These are phyloP conservation scores for Erythrobasidium yunnanense DNA, from an alignment of 768 basidiomycete genomes.

Conservation along the genomic window DNA sequence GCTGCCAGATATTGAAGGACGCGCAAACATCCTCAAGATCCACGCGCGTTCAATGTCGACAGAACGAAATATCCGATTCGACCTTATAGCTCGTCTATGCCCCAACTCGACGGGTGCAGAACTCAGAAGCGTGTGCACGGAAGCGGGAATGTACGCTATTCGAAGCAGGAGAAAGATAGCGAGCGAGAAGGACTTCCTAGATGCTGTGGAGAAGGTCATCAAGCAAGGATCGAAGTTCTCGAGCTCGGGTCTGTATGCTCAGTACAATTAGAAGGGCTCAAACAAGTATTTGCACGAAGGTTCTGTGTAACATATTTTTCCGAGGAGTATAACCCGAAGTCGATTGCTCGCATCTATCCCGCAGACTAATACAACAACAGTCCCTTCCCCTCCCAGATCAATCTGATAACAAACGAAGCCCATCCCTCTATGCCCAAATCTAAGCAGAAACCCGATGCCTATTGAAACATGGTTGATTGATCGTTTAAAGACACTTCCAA, in stretches of 20 bases:
- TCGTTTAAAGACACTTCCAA: no score
- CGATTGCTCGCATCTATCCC: no score
- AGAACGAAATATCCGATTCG: conserved; percentile 91
- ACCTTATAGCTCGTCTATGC: conserved; percentile 89
- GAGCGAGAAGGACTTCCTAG: conserved; percentile 92
- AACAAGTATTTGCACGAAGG: no score
- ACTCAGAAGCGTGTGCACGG: conserved; percentile 87
- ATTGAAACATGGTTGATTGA: no score
- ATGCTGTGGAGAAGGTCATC: conserved; percentile 96
- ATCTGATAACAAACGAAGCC: no score
- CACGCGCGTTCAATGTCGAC: conserved; percentile 74
- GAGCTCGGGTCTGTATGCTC: conserved; percentile 80
- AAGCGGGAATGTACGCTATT: conserved; percentile 99
- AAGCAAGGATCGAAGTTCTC: conserved; percentile 97
- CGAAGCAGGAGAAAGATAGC: conserved; percentile 91
- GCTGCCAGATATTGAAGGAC: conserved; percentile 80
- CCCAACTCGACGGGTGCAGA: conserved; percentile 99
- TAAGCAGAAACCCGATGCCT: no score
- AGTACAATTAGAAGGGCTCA: conserved; percentile 78
- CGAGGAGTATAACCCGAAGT: no score
- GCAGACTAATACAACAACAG: no score
- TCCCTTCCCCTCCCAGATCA: no score
- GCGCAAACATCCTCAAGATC: conserved; percentile 90
- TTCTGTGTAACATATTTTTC: neutral
- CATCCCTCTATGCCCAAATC: no score